Percentiles rank a stretch among this genome's conserved stretches.
Conservation (phyloP, 371 early-diverging fungal species). For the Rhizopus microsporus region DNA sequence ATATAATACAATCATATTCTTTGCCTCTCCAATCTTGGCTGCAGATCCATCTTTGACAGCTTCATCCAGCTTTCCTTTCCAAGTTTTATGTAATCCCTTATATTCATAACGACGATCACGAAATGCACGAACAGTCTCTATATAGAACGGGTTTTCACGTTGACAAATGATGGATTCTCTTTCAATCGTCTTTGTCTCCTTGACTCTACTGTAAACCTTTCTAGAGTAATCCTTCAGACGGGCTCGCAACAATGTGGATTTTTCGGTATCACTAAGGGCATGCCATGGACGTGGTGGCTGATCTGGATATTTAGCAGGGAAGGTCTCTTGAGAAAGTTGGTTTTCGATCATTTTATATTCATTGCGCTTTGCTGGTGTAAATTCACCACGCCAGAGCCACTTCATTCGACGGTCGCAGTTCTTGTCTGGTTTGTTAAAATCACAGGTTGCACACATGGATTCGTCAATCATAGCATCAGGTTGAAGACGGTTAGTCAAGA, state of each 20-base stretch:
- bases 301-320: slow-evolving; percentile 60
- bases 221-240: slow-evolving; percentile 88
- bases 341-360: slow-evolving; percentile 93
- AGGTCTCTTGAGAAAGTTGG: slow-evolving; percentile 82
- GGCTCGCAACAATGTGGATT: slow-evolving; percentile 73
- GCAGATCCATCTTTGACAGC: slow-evolving; percentile 68
- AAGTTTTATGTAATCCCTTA: slow-evolving; percentile 91
- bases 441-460: slow-evolving; percentile 92
- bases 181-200: slow-evolving; percentile 79
- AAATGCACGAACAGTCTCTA: slow-evolving; percentile 97
- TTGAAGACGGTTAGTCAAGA: slow-evolving; percentile 98
- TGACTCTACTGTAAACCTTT: slow-evolving; percentile 88
- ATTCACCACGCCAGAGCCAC: slow-evolving; percentile 99
- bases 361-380: slow-evolving; percentile 85
- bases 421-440: slow-evolving; percentile 88
- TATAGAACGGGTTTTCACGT: slow-evolving; percentile 99
- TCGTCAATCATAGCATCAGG: slow-evolving; percentile 97
- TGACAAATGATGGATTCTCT: slow-evolving; percentile 96
- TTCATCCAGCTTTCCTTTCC: slow-evolving; percentile 84
- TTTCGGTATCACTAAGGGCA: slow-evolving; percentile 67
- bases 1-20: slow-evolving; percentile 94
- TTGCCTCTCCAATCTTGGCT: slow-evolving; percentile 82
- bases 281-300: slow-evolving; percentile 68
- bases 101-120: slow-evolving; percentile 99
- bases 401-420: slow-evolving; percentile 94